Base-by-base conservation (phyloP, 345 rosid genomes). In the Mercurialis annua region DNA sequence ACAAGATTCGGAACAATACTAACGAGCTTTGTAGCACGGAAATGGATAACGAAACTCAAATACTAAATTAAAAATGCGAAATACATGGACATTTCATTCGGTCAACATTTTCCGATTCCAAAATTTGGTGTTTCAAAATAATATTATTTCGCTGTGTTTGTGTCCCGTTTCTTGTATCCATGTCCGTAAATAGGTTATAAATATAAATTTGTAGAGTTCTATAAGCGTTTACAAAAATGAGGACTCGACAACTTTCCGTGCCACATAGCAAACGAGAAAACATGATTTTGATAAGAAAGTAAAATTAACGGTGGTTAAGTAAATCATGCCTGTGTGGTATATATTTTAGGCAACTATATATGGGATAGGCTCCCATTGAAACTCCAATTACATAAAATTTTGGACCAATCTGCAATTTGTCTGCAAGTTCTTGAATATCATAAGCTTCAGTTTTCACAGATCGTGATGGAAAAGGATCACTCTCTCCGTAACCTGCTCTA, bases 401-500 rank as follows among this genome's bases (percentile, higher is more conserved):
- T 5, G 85, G 67, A 27, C 98, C 94, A 54, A 93, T 62, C 60
- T 88, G 78, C 81, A 93, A 72, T 66, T 82, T 83, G 75, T 93
- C 96, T 0, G 89, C 97, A 17, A 93, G 81, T 77, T 93, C 94
- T 83, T 88, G 84, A 59, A 90, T 79, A 74, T 90, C 96, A 66
- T 73, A 81, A 56, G 97, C 96, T 73, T 88, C 94, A 59, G 78
- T 86, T 65, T 89, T 90, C 67, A 93, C 92, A 0, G 96, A 71
- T 10, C 92, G 83, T 33, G 84, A 80, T 33, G 92, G 93, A 69
- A 87, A 40, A 23, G 96, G 98, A 73, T 93, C 97, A 71, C 98
- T 93, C 74, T 93, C 94, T 55, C 96, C 98, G 67, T 93, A 90
- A 20, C 98, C 98, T 20, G 97, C 88, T 82, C 98, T 81, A 74